Conservation (phyloP, 1,284 basidiomycete genomes). For the Ceratobasidium papillatum region DNA sequence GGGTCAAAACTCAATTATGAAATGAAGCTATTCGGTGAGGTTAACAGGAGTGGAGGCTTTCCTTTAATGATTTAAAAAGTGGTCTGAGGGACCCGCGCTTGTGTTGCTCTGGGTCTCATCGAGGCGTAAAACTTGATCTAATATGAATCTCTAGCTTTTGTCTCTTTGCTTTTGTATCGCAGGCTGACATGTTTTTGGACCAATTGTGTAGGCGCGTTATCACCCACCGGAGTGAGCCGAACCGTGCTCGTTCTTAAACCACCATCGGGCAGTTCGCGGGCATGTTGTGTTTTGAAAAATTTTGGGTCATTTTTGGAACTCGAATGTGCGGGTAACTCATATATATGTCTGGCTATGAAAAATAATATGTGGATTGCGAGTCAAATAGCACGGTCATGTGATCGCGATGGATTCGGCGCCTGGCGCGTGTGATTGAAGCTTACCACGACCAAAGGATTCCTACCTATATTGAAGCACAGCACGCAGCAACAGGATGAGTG, state of each 20-base stretch:
- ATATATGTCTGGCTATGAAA: too few relatives aligned
- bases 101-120: constrained; percentile 30
- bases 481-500: constrained; percentile 10
- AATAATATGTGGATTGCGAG: neutral
- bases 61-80: constrained; percentile 33
- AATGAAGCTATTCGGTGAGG: neutral
- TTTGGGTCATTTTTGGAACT: too few relatives aligned
- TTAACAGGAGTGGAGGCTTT: neutral
- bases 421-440: neutral
- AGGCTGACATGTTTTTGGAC: neutral
- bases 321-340: neutral
- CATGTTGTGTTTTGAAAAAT: too few relatives aligned
- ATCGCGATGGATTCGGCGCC: constrained; percentile 9
- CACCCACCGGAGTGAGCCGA: too few relatives aligned
- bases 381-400: constrained; percentile 32
- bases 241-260: too few relatives aligned
- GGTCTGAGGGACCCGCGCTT: constrained; percentile 36
- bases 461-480: neutral
- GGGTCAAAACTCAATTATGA: neutral
- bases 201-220: neutral
- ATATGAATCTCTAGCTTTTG: constrained; percentile 32
- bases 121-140: constrained; percentile 44
- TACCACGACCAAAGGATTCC: neutral
- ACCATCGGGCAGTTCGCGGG: too few relatives aligned
- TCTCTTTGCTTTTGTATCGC: too few relatives aligned